These are phyloP conservation scores for Sphagnum fallax DNA, from an alignment of 228 moss, liverwort and hornwort species.

Conservation along the genomic window DNA sequence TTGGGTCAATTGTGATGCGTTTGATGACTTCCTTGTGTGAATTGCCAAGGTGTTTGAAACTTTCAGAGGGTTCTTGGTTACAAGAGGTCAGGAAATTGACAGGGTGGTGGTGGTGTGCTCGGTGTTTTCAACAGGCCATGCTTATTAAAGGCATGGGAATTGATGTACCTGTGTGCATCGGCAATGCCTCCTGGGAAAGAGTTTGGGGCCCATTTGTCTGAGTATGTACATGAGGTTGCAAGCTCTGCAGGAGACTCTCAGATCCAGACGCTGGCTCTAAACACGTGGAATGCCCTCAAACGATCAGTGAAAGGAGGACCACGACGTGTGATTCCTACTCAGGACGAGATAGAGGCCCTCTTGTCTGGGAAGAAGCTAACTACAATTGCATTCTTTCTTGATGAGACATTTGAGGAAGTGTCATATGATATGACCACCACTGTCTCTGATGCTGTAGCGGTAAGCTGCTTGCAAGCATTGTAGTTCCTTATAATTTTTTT, in stretches of 20 bases:
- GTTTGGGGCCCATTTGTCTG: constrained; percentile 49
- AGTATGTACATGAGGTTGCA: constrained; percentile 57
- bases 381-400: constrained; percentile 53
- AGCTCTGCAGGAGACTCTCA: constrained; percentile 37
- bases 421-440: constrained; percentile 62
- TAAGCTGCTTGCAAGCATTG: constrained; percentile 11
- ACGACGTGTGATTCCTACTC: constrained; percentile 46
- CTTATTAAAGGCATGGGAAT: constrained; percentile 60
- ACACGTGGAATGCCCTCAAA: constrained; percentile 55
- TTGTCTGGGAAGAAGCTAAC: constrained; percentile 48
- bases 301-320: constrained; percentile 64
- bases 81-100: no score
- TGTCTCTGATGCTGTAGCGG: constrained; percentile 64
- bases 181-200: constrained; percentile 69
- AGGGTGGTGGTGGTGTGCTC: no score
- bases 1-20: background rate
- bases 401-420: constrained; percentile 62
- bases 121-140: constrained; percentile 31
- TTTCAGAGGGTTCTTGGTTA: no score
- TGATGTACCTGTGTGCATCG: constrained; percentile 59
- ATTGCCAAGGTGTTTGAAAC: no score
- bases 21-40: no score
- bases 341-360: constrained; percentile 63
- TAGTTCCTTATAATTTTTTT: background rate
- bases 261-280: constrained; percentile 44